A percentile compares a stretch with the other conserved stretches of the same genome.
phyloP scores from a whole-genome alignment of 1,284 basidiomycete genomes.

The Cystobasidium pallidum region DNA sequence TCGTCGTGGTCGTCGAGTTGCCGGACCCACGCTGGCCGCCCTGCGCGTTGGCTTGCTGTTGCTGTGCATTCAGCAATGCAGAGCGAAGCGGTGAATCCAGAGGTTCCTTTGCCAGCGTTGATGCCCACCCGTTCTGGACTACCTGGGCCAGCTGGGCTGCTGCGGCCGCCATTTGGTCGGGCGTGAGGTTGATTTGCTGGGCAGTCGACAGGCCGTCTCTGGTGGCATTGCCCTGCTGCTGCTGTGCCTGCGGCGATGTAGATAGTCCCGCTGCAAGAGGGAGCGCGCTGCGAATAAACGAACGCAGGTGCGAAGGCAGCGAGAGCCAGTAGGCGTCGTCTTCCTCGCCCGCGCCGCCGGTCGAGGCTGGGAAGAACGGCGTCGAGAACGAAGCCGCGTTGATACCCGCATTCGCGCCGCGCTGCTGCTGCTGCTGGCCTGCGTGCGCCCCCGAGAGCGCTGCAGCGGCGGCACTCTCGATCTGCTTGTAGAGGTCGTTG shows the following conservation, averaged over 20 bases:
- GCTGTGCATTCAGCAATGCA: slow-evolving; percentile 23
- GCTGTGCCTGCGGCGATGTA: slow-evolving; percentile 23
- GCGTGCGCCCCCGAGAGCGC: slow-evolving; percentile 45
- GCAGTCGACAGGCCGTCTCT: slow-evolving; percentile 44
- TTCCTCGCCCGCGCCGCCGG: slow-evolving; percentile 50
- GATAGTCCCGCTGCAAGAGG: slow-evolving; percentile 58
- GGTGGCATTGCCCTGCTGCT: slow-evolving; percentile 10
- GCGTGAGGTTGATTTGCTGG: slow-evolving; percentile 51
- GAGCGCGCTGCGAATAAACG: slow-evolving; percentile 64
- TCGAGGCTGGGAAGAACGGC: slow-evolving; percentile 45
- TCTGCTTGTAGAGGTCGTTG: slow-evolving; percentile 64
- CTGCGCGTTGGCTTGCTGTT: slow-evolving; percentile 36
- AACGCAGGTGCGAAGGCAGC: slow-evolving; percentile 62
- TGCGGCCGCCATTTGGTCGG: slow-evolving; percentile 54
- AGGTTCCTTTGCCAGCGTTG: slow-evolving; percentile 52
- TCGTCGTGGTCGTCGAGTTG: slow-evolving; percentile 49
- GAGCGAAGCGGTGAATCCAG: slow-evolving; percentile 45
- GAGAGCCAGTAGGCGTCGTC: slow-evolving; percentile 66
- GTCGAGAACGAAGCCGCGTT: slow-evolving; percentile 23
- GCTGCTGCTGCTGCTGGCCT: slow-evolving; percentile 5
- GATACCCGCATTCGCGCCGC: slow-evolving; percentile 17
- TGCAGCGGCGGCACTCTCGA: slow-evolving; percentile 60
- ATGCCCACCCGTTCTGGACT: slow-evolving; percentile 51
- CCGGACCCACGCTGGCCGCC: slow-evolving; percentile 12
- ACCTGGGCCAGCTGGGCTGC: slow-evolving; percentile 55